Conservation (phyloP, 176 grass and related monocot species). For the Carex scoparia region DNA sequence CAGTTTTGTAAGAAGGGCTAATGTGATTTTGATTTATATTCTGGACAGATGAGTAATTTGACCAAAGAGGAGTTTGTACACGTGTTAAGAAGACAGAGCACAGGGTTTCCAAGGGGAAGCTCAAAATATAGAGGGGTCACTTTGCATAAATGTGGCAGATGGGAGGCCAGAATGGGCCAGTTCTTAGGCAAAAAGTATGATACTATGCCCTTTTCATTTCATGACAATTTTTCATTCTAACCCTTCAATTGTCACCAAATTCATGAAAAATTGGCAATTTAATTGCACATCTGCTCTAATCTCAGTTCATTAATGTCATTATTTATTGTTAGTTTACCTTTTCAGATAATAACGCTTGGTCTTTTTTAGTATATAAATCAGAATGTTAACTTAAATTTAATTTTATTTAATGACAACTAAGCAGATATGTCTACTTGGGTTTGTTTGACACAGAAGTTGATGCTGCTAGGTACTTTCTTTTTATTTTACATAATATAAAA, state of each 20-base stretch:
- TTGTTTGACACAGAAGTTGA: conserved; percentile 83
- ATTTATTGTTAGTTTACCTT: conserved; percentile 1
- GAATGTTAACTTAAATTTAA: conserved; percentile 1
- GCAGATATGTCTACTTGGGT: conserved; percentile 85
- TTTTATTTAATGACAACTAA: conserved; percentile 11
- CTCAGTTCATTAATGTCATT: not conserved
- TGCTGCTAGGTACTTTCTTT: conserved; percentile 61
- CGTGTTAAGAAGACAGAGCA: conserved; percentile 86
- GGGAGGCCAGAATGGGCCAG: conserved; percentile 97
- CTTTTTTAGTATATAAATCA: not conserved
- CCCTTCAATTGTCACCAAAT: not conserved
- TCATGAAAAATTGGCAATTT: not conserved
- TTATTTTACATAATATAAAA: not conserved
- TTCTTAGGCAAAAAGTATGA: conserved; percentile 91
- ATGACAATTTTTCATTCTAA: not conserved
- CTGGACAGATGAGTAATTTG: conserved; percentile 64
- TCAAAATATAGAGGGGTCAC: conserved; percentile 93
- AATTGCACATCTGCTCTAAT: not conserved
- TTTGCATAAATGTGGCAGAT: conserved; percentile 96
- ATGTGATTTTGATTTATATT: not conserved
- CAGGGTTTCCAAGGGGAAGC: conserved; percentile 84
- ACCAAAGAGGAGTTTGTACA: conserved; percentile 99
- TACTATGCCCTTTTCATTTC: not conserved
- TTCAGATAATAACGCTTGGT: conserved; percentile 21
- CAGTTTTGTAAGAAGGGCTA: conserved; percentile 4